Conservation (phyloP, 495 filamentous ascomycete species). For the Aspergillus nidulans region DNA sequence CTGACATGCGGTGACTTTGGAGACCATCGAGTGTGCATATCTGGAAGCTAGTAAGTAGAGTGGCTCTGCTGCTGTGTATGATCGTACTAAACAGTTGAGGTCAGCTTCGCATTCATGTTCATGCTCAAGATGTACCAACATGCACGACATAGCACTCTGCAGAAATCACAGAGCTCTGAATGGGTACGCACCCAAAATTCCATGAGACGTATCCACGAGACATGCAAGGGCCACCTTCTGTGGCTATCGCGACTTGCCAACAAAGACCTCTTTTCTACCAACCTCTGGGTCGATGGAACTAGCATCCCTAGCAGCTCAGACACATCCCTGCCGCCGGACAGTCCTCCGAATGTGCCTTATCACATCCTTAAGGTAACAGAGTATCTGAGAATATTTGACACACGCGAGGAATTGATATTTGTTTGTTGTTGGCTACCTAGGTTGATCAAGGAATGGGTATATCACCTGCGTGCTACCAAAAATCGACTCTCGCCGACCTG, state of each 20-base stretch:
- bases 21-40: constrained; percentile 8
- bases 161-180: not conserved
- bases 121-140: constrained; percentile 6
- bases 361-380: constrained; percentile 6
- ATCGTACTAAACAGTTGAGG: not conserved
- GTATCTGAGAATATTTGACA: constrained; percentile 1
- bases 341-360: not conserved
- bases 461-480: not conserved
- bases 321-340: not conserved
- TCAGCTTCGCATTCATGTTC: constrained; percentile 8
- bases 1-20: constrained; percentile 7
- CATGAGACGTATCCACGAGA: not conserved
- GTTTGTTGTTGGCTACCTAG: constrained; percentile 3
- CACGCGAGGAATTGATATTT: not conserved
- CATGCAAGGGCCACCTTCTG: not conserved
- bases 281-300: not conserved
- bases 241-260: not conserved
- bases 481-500: constrained; percentile 5
- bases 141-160: not conserved
- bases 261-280: not conserved
- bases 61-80: not conserved
- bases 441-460: not conserved
- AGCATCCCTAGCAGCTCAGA: not conserved
- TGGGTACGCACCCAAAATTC: not conserved
- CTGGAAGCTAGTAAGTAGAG: constrained; percentile 4